Conservation (phyloP, 2,329 filamentous ascomycete species). For the Exophiala dermatitidis region DNA sequence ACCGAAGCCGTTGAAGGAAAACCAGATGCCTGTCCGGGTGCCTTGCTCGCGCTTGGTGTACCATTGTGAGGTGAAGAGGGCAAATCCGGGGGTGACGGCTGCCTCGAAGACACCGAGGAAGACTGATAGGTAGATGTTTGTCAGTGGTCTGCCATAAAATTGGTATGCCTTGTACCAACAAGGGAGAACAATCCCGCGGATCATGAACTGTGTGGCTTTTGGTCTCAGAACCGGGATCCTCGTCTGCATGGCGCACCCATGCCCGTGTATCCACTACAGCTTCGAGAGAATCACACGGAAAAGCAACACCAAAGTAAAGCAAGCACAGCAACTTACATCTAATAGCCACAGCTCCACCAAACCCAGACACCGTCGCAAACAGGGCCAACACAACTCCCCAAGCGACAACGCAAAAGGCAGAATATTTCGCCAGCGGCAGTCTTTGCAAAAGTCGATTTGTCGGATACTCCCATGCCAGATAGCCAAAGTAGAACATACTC, state of each 20-base stretch:
- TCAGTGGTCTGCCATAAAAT: not conserved
- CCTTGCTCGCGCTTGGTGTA: constrained; percentile 65
- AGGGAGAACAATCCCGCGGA: too few relatives aligned
- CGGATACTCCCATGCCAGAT: constrained; percentile 57
- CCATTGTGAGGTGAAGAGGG: constrained; percentile 63
- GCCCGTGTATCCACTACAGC: not conserved
- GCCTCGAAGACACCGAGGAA: constrained; percentile 56
- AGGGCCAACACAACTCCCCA: constrained; percentile 57
- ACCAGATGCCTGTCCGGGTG: constrained; percentile 58
- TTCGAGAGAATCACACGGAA: not conserved
- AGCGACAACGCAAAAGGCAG: constrained; percentile 55
- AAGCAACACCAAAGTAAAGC: not conserved
- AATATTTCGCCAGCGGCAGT: constrained; percentile 60
- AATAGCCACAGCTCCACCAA: constrained; percentile 55
- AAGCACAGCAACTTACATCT: constrained; percentile 33
- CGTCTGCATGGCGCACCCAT: too few relatives aligned
- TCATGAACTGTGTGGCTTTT: too few relatives aligned
- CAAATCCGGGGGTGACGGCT: constrained; percentile 62
- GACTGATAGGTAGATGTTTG: constrained; percentile 1
- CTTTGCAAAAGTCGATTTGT: constrained; percentile 58
- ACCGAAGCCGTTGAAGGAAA: constrained; percentile 58
- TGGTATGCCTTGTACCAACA: not conserved
- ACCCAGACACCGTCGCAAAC: constrained; percentile 57
- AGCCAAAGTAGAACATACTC: constrained; percentile 33
- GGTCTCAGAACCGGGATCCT: too few relatives aligned